Conservation (phyloP, 1,284 basidiomycete genomes). For the Gymnopus androsaceus region DNA sequence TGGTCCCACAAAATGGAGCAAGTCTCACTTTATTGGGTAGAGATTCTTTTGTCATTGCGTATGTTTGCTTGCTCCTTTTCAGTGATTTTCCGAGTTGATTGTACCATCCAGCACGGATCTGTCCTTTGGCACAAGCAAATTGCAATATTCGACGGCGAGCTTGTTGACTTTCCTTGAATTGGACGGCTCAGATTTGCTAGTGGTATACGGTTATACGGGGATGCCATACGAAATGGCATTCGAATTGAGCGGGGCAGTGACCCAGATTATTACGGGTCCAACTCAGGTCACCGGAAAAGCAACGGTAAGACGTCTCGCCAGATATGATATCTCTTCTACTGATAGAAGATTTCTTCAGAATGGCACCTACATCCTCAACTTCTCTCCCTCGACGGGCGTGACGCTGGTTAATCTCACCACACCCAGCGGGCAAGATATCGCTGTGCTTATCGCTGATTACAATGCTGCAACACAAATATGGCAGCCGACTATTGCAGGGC, state of each 20-base stretch:
- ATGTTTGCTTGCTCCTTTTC: neutral
- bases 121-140: neutral
- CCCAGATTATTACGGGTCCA: too few relatives aligned
- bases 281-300: too few relatives aligned
- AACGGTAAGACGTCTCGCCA: too few relatives aligned
- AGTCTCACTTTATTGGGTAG: neutral
- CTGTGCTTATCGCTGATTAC: conserved; percentile 47
- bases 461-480: conserved; percentile 58
- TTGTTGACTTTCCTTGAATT: neutral
- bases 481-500: conserved; percentile 38
- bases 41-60: neutral
- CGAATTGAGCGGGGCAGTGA: neutral
- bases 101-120: neutral
- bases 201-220: neutral
- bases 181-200: neutral
- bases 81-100: neutral
- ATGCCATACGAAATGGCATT: conserved; percentile 1
- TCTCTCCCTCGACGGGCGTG: too few relatives aligned
- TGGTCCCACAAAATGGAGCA: too few relatives aligned
- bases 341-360: too few relatives aligned
- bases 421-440: too few relatives aligned
- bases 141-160: neutral
- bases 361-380: too few relatives aligned
- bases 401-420: too few relatives aligned
- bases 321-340: too few relatives aligned